Evolutionary conservation across 2,329 filamentous ascomycete species (phyloP).

Genomic region (Plectosphaerella cucumerina): DNA sequence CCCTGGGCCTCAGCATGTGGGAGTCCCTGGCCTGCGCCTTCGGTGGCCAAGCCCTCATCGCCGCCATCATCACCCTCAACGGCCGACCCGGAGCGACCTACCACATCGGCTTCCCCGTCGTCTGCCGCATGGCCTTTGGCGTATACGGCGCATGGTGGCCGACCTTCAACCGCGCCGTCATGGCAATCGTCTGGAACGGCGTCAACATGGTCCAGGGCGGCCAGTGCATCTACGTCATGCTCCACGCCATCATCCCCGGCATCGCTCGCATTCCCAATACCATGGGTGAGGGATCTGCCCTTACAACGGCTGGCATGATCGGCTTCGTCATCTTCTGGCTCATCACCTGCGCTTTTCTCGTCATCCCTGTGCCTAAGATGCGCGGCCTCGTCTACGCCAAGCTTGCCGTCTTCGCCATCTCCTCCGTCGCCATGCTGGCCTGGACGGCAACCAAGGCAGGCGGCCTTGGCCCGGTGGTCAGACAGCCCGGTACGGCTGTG

Average conservation of each 20-base stretch:
- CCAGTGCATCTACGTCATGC: background rate
- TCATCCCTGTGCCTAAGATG: slow-evolving; percentile 24
- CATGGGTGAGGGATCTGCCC: slow-evolving; percentile 32
- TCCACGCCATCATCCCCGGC: slow-evolving; percentile 30
- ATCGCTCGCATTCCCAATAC: slow-evolving; percentile 33
- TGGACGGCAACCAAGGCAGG: slow-evolving; percentile 72
- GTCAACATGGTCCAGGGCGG: slow-evolving; percentile 18
- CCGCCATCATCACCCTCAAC: slow-evolving; percentile 35
- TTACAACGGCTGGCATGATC: slow-evolving; percentile 36
- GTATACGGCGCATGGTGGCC: slow-evolving; percentile 41
- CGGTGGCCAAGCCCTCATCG: slow-evolving; percentile 35
- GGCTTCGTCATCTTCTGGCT: slow-evolving; percentile 36
- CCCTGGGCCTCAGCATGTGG: slow-evolving; percentile 44
- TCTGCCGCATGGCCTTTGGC: slow-evolving; percentile 37
- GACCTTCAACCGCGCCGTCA: slow-evolving; percentile 35
- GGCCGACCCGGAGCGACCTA: slow-evolving; percentile 36
- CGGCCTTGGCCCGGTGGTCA: slow-evolving; percentile 58
- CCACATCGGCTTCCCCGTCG: slow-evolving; percentile 36
- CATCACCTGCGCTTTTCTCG: slow-evolving; percentile 31
- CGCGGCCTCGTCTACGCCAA: slow-evolving; percentile 12
- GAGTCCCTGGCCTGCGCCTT: slow-evolving; percentile 36
- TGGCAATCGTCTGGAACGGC: slow-evolving; percentile 41
- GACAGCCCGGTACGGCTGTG: slow-evolving; percentile 57
- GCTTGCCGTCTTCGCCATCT: slow-evolving; percentile 30
- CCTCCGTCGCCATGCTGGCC: slow-evolving; percentile 30